Evolutionary conservation across 257 asterid genomes (phyloP), one percentile per base, ranked within the genome.

Genomic region (Mitragyna speciosa): DNA sequence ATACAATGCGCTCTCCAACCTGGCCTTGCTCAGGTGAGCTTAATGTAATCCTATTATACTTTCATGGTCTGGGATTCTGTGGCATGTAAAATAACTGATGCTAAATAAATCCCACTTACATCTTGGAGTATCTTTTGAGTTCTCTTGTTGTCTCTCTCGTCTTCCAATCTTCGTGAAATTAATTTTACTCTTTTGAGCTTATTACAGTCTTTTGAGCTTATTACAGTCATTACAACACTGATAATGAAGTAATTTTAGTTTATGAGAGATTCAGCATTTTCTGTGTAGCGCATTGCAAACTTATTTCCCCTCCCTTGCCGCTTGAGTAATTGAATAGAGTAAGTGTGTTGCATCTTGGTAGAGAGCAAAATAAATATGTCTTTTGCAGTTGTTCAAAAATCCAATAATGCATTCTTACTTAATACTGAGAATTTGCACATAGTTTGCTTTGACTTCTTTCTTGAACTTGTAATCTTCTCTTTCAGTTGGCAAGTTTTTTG

Each of bases 1-100:
- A 93, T 95, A 89, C 98, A 91, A 80, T 95, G 98, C 83, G 98
- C 98, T 85, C 97, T 95, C 73, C 98, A 95, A 89, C 98, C 98
- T 83, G 98, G 98, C 84, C 98, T 95, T 84, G 98, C 98, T 28
- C 98, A 90, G 98, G 98, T 95, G 77, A 76, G 87, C 83, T 64
- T 39, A 85, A 45, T 76, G 76, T 75, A 39, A 33, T 85, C 75
- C 73, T 41, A 30, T 75, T 30, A 61, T 69, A 36, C 61, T 72
- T 82, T 30, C 70, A 41, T 70, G 31, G 12, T 19, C 64, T 58
- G 20, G 78, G 63, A 45, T 52, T 19, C 52, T 58, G 20, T 79
- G 63, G 52, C 61, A n/a, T 49, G 65, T 67, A 70, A 16, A 31
- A 45, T 78, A 67, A 65, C 59, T 39, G 52, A 56, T 75, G 67